phyloP scores from a whole-genome alignment of 225 moss, liverwort and hornwort genomes.

The Anthoceros angustus region DNA sequence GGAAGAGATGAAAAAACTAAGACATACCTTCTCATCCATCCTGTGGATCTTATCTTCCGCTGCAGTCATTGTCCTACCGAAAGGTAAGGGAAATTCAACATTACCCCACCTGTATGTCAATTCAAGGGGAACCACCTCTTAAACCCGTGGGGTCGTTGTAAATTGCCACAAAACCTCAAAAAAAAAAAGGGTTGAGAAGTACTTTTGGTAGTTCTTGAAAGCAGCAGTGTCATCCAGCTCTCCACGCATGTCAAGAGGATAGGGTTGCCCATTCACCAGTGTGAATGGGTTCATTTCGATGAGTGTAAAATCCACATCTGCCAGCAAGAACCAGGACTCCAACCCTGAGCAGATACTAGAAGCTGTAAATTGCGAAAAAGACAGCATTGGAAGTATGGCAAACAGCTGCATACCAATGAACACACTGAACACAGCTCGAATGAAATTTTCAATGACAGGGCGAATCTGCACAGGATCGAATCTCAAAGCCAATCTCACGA shows the following conservation, averaged over 20 bases:
- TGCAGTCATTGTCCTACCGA: conserved; percentile 79
- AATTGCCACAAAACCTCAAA: background rate
- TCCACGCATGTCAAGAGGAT: conserved; percentile 93
- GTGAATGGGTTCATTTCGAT: conserved; percentile 99
- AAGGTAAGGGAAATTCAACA: conserved; percentile 82
- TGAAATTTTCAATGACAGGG: background rate
- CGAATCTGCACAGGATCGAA: background rate
- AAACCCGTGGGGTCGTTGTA: background rate
- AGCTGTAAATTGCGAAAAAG: background rate
- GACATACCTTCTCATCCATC: conserved; percentile 86
- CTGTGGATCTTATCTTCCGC: conserved; percentile 73
- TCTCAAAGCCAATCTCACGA: too few relatives aligned
- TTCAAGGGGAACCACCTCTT: background rate
- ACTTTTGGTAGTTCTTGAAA: conserved; percentile 89
- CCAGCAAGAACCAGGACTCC: conserved; percentile 1
- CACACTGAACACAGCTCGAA: background rate
- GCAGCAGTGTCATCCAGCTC: conserved; percentile 91
- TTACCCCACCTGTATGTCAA: conserved; percentile 57
- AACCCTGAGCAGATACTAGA: background rate
- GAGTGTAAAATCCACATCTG: conserved; percentile 93
- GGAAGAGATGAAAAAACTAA: background rate
- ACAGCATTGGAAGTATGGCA: background rate
- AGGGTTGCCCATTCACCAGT: conserved; percentile 54
- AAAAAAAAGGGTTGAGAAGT: conserved; percentile 2
- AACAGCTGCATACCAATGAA: background rate